These are phyloP conservation scores for Aspergillus leporis DNA, from an alignment of 495 filamentous ascomycete species.

Conservation along the genomic window DNA sequence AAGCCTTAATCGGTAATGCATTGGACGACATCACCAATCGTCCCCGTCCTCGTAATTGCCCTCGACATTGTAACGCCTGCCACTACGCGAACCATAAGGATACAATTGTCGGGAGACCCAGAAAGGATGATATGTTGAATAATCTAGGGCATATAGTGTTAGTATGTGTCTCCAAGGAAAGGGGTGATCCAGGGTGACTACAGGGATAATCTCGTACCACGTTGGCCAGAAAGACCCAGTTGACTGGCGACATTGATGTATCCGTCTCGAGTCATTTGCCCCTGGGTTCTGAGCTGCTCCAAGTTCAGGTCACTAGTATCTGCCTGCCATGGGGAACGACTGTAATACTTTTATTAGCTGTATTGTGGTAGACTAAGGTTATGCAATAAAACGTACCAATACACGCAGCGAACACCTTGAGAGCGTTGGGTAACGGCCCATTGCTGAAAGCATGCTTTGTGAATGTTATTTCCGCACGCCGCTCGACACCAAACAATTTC, in stretches of 20 bases:
- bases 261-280: conserved; percentile 51
- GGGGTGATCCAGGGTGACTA: conserved; percentile 15
- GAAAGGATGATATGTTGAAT: conserved; percentile 44
- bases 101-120: conserved; percentile 35
- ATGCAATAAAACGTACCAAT: conserved; percentile 47
- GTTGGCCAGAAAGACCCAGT: conserved; percentile 56
- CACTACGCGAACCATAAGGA: conserved; percentile 23
- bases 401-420: conserved; percentile 63
- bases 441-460: conserved; percentile 68
- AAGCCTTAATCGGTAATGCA: not conserved
- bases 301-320: conserved; percentile 50
- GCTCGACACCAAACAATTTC: conserved; percentile 69
- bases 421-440: conserved; percentile 61
- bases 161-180: conserved; percentile 1
- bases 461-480: conserved; percentile 78
- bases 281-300: conserved; percentile 39
- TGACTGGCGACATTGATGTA: conserved; percentile 67
- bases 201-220: conserved; percentile 48
- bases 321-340: conserved; percentile 62
- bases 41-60: not conserved
- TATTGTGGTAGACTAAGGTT: not conserved
- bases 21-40: not conserved
- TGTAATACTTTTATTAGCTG: conserved; percentile 20
- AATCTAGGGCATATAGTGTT: conserved; percentile 25
- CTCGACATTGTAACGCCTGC: not conserved